A percentile compares a stretch with the other conserved stretches of the same genome.
phyloP scores from a whole-genome alignment of 169 alveolate genomes.

The Babesia sp. region DNA sequence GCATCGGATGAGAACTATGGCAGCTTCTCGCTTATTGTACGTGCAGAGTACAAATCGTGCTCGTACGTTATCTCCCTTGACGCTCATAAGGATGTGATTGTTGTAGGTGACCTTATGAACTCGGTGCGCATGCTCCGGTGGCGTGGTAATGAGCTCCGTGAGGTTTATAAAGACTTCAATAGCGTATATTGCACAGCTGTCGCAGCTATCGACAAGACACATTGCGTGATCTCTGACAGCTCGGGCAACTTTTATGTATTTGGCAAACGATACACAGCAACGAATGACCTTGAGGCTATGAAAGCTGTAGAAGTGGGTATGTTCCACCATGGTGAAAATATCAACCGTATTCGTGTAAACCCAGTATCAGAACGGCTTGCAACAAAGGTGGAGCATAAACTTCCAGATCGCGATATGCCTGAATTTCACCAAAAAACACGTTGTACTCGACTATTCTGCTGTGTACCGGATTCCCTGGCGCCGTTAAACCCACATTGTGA shows the following conservation, averaged over 20 bases:
- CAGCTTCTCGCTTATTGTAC: conserved; percentile 5
- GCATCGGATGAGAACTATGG: conserved; percentile 17
- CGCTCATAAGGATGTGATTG: conserved; percentile 34
- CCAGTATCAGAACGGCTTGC: background rate
- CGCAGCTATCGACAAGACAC: conserved; percentile 49
- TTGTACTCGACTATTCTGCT: conserved; percentile 20
- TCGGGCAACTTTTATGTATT: conserved; percentile 53
- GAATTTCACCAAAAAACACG: background rate
- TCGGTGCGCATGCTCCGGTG: conserved; percentile 50
- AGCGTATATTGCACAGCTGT: conserved; percentile 53
- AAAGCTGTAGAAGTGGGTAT: conserved; percentile 38
- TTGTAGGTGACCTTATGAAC: conserved; percentile 57
- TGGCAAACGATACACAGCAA: conserved; percentile 7
- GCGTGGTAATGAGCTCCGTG: conserved; percentile 34
- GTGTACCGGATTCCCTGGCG: background rate
- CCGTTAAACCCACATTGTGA: background rate
- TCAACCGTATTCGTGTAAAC: conserved; percentile 30
- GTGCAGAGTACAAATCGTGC: conserved; percentile 48
- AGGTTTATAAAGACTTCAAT: conserved; percentile 59
- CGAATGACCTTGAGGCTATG: conserved; percentile 47
- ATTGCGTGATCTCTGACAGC: conserved; percentile 49
- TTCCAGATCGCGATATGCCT: conserved; percentile 17
- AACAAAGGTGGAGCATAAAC: background rate
- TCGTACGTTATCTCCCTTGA: conserved; percentile 58
- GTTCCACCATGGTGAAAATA: conserved; percentile 62